These are phyloP conservation scores for Lactifluus hygrophoroides DNA, from an alignment of 768 basidiomycete genomes.

Conservation along the genomic window DNA sequence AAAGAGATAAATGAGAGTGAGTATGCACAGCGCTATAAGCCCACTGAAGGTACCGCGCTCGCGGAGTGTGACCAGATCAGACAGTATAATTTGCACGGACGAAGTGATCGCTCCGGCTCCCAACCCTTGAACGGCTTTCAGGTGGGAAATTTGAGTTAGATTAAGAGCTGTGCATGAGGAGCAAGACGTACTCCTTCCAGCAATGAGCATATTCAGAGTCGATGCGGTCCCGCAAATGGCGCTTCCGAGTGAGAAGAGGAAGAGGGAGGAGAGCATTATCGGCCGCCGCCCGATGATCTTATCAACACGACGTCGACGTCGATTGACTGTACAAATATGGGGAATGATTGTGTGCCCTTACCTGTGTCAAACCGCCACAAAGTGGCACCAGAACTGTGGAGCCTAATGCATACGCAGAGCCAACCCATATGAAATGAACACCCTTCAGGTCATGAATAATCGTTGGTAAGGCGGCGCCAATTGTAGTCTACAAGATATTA, in stretches of 20 bases:
- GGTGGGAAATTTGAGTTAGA: not conserved
- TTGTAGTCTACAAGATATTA: conserved; percentile 1
- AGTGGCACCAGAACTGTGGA: conserved; percentile 25
- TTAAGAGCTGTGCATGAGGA: not conserved
- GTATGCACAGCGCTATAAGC: conserved; percentile 25
- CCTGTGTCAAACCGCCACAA: conserved; percentile 22
- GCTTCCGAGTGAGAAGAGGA: conserved; percentile 27
- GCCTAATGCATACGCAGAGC: conserved; percentile 23
- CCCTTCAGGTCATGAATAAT: conserved; percentile 26
- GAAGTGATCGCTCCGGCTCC: conserved; percentile 27
- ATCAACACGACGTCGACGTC: not conserved
- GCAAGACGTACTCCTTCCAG: conserved; percentile 23
- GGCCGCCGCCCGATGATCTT: conserved; percentile 28
- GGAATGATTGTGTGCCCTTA: not conserved
- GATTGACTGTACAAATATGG: not conserved
- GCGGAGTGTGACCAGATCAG: conserved; percentile 29
- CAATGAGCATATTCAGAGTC: conserved; percentile 29
- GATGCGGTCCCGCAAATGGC: conserved; percentile 29
- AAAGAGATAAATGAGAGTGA: too few relatives aligned
- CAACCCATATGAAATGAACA: conserved; percentile 21
- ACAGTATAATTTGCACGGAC: conserved; percentile 27
- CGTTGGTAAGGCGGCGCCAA: conserved; percentile 25
- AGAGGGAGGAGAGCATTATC: conserved; percentile 22
- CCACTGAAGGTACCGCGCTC: conserved; percentile 29
- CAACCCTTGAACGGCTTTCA: conserved; percentile 24